phyloP scores from a whole-genome alignment of 2,329 filamentous ascomycete genomes.

The Zymoseptoria brevis region DNA sequence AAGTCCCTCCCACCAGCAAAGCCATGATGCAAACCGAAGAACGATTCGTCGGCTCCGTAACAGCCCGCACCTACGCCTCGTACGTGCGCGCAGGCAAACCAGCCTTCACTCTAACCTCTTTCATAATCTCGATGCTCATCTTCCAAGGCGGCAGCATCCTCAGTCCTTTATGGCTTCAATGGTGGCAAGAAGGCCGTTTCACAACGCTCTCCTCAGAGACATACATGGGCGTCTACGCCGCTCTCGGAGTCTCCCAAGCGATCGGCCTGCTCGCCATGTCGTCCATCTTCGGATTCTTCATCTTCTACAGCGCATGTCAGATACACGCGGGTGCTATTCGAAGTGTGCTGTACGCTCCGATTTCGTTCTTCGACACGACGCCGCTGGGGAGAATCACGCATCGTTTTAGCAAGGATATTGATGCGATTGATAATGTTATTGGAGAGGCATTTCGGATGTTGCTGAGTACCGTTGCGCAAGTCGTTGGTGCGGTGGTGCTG shows the following conservation, averaged over 20 bases:
- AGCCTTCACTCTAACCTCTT: constrained; percentile 1
- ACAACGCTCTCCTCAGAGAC: not conserved
- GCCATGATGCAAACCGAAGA: constrained; percentile 64
- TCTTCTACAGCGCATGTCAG: constrained; percentile 47
- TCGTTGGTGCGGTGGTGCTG: constrained; percentile 1
- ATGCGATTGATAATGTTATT: constrained; percentile 58
- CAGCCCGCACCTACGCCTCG: not conserved
- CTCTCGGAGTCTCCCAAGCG: constrained; percentile 68
- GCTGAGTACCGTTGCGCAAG: not conserved
- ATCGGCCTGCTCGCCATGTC: constrained; percentile 60
- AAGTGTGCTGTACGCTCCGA: constrained; percentile 74
- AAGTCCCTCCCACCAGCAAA: not conserved
- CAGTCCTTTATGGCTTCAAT: not conserved
- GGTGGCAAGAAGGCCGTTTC: not conserved
- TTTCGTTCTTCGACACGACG: constrained; percentile 91
- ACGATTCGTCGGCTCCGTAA: constrained; percentile 61
- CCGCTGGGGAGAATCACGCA: constrained; percentile 92
- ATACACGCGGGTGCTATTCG: constrained; percentile 70
- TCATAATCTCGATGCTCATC: constrained; percentile 1
- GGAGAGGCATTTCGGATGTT: constrained; percentile 38
- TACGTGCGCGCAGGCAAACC: constrained; percentile 6
- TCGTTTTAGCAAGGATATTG: constrained; percentile 89
- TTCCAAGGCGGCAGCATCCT: constrained; percentile 2
- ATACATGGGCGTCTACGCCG: constrained; percentile 72
- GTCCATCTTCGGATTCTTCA: not conserved